A percentile compares a stretch with the other conserved stretches of the same genome.
phyloP scores from a whole-genome alignment of 805 yeast species.

The Candida germanica region DNA sequence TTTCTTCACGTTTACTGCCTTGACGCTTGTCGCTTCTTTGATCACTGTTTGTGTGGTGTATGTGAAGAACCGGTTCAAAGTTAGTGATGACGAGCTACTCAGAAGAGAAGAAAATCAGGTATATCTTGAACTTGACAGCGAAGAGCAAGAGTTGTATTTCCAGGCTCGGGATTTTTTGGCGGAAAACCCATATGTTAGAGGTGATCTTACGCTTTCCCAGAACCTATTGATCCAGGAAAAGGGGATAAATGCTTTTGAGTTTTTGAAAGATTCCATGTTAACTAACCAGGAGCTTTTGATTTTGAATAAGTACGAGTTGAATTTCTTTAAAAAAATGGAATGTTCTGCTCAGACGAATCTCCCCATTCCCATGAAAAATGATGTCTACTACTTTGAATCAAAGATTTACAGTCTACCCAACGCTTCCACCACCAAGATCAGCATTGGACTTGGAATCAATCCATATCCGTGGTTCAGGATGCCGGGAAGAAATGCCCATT shows the following conservation, averaged over 20 bases:
- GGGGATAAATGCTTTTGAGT: constrained; percentile 89
- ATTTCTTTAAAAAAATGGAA: constrained; percentile 56
- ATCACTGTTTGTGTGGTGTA: constrained; percentile 7
- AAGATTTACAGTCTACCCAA: constrained; percentile 72
- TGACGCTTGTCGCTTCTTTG: constrained; percentile 2
- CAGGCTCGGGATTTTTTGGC: constrained; percentile 53
- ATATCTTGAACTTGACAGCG: constrained; percentile 58
- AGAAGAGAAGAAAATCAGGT: constrained; percentile 58
- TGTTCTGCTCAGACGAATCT: constrained; percentile 75
- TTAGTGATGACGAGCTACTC: constrained; percentile 52
- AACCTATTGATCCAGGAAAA: constrained; percentile 73
- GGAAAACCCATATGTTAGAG: constrained; percentile 33
- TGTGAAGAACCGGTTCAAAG: constrained; percentile 7
- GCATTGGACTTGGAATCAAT: constrained; percentile 77
- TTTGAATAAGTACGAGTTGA: constrained; percentile 60
- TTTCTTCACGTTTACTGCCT: constrained; percentile 5
- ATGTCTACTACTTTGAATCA: constrained; percentile 84
- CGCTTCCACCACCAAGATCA: constrained; percentile 52
- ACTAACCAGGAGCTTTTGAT: constrained; percentile 58
- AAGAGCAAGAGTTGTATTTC: constrained; percentile 67
- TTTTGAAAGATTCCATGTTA: constrained; percentile 54
- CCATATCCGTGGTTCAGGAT: constrained; percentile 93
- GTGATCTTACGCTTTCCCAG: constrained; percentile 55
- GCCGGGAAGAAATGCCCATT: constrained; percentile 87
- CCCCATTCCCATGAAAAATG: constrained; percentile 80